Evolutionary conservation across 1,284 basidiomycete genomes (phyloP).

Genomic region (Macrocystidia cucumis): DNA sequence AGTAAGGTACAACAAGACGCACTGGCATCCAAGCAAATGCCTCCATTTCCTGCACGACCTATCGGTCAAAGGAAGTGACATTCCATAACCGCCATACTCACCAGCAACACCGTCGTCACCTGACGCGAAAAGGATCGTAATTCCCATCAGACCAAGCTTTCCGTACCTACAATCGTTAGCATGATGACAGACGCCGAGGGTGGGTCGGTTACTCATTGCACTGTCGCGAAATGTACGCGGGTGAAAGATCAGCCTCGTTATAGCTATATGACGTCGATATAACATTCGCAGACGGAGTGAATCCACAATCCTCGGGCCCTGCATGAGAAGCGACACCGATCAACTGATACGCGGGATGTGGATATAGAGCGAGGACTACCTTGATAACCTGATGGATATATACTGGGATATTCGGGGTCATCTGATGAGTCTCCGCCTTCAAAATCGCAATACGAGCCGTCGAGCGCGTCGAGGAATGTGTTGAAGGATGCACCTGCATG

Average conservation of each 20-base stretch:
- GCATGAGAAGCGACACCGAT: no score
- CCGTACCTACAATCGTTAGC: slow-evolving; percentile 23
- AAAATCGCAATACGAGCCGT: slow-evolving; percentile 33
- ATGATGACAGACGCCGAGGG: slow-evolving; percentile 20
- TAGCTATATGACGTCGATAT: slow-evolving; percentile 34
- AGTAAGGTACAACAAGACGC: slow-evolving; percentile 15
- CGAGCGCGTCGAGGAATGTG: slow-evolving; percentile 36
- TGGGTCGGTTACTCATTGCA: slow-evolving; percentile 37
- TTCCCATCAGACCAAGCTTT: slow-evolving; percentile 36
- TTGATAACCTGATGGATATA: slow-evolving; percentile 25
- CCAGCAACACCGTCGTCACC: slow-evolving; percentile 34
- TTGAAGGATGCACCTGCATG: slow-evolving; percentile 32
- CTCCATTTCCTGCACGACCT: slow-evolving; percentile 31
- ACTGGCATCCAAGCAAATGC: slow-evolving; percentile 29
- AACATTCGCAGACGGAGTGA: slow-evolving; percentile 32
- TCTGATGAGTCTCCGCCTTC: slow-evolving; percentile 32
- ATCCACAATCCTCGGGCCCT: slow-evolving; percentile 33
- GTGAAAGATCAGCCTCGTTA: slow-evolving; percentile 37
- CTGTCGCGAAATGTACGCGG: slow-evolving; percentile 34
- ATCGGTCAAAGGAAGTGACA: slow-evolving; percentile 9
- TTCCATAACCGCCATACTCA: slow-evolving; percentile 13
- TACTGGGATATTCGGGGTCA: slow-evolving; percentile 34
- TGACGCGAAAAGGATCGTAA: slow-evolving; percentile 31
- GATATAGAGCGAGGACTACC: no score
- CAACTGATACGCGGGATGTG: no score